Base-by-base conservation (phyloP, 805 yeast genomes). In the Dipodascopsis uninucleata region DNA sequence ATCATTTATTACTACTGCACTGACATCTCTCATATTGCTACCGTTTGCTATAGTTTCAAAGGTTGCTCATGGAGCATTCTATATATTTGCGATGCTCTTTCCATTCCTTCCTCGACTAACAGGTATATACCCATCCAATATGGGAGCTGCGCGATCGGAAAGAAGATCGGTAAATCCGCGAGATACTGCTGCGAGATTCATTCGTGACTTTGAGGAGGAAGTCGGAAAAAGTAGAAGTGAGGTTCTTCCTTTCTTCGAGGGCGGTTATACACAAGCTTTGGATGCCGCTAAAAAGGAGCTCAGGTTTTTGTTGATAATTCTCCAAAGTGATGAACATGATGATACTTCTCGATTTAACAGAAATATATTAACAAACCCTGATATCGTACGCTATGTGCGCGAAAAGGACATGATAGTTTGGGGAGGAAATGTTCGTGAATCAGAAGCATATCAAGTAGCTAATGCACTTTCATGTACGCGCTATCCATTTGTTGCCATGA, bases 391-490 rank as follows among this genome's bases (percentile, higher is more conserved):
- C 28, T 69, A 72, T 56, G 59, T 78, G 41, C 66, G 65, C 17
- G 73, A 75, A 17, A 74, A 72, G 36, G 74, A 84, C 35, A 61
- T 81, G 1, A 53, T 85, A 2, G 65, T 85, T 1, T 90, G 97
- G 97, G 95, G 89, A 32, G 96, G 96, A 6, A 82, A 85, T 59
- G 76, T 83, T 20, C 74, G 76, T n/a, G 79, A 79, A 45, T 78
- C 88, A 17, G 97, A 90, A 62, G 85, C 90, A 1, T 80, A 77
- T 59, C 95, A 86, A 57, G 80, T 87, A 12, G 83, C 95, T 0
- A 81, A 83, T 58, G 78, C 82, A 29, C 73, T 89, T 48, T 75
- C 77, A 45, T 81, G 82, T 31, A 74, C 86, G 17, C 75, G 77
- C 53, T 80, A 81, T 58, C 98, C 98, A n/a, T 83, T 85, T 59